Base-by-base conservation (phyloP, 805 yeast genomes). In the Teunomyces lycoperdinae region DNA sequence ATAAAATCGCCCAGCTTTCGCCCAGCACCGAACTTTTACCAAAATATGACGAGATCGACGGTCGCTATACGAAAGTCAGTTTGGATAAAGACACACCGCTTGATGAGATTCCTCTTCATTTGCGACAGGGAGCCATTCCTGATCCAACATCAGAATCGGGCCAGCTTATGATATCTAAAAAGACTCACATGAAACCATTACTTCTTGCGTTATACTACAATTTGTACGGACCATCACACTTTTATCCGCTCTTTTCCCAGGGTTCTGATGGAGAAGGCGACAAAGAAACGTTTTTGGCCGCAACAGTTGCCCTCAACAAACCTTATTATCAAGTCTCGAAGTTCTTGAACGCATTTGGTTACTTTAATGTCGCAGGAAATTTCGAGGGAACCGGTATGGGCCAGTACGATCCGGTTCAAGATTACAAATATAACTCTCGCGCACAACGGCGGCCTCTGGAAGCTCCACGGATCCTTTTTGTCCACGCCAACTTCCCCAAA, bases 361-460 rank as follows among this genome's bases (percentile, higher is more conserved):
- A 77, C 49, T 61, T 71, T 48, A 50, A 62, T 46, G 42, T 50
- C 2, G 46, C 61, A 28, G 62, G 66, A 47, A 70, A 70, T 8
- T 85, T 77, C 58, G 64, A 73, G n/a, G 92, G 91, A 13, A 78
- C 83, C 8, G 88, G 87, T 2, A 87, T 87, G 89, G 84, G 85
- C 4, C 96, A 88, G 63, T 80, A 72, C 51, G 81, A 85, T 58
- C 89, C 91, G 2, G 63, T 74, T n/a, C 77, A 76, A 39, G 95
- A 87, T 62, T 80, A 63, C 53, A 52, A 57, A 13, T 61, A 14
- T 51, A 34, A 35, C 14, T 42, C 29, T 29, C 14, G 40, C 43
- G 46, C 35, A 47, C 44, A 16, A 35, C 50, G 48, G 48, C 44
- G 36, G 33, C 36, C 39, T 2, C 47, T 43, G 16, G 51, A 53